Conservation (phyloP, 257 asterid genomes). For the Solanum habrochaites region DNA sequence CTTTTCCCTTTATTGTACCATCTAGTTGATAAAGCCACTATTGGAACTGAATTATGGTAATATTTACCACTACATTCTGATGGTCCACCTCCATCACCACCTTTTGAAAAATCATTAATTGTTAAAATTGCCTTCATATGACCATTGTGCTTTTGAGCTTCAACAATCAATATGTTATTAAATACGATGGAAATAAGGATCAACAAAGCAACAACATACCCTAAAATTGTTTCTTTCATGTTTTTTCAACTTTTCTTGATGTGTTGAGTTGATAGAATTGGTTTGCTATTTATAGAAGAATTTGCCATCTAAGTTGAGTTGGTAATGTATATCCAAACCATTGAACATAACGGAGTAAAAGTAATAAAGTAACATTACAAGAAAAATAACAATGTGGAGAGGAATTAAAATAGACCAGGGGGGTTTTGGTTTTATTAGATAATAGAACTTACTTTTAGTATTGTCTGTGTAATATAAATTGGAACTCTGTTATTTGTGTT, state of each 20-base stretch:
- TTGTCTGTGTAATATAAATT: neutral
- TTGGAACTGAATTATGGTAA: conserved; percentile 7
- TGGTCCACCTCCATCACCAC: conserved; percentile 14
- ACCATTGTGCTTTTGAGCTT: neutral
- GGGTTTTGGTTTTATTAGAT: neutral
- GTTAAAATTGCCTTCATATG: conserved; percentile 10
- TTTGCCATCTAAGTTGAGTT: neutral
- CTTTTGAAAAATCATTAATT: conserved; percentile 4
- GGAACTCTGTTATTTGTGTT: neutral
- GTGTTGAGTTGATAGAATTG: neutral
- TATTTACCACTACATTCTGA: conserved; percentile 11
- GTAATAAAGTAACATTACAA: neutral
- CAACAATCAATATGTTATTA: neutral
- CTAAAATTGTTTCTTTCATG: neutral
- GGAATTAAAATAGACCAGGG: neutral
- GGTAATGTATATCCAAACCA: neutral
- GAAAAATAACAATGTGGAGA: neutral
- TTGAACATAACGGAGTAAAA: neutral
- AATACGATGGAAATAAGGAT: neutral
- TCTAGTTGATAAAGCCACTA: conserved; percentile 19
- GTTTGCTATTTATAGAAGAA: neutral
- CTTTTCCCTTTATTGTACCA: conserved; percentile 7
- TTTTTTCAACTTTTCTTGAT: neutral
- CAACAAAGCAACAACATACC: neutral
- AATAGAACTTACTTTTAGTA: neutral